Base-by-base conservation (phyloP, 2,329 filamentous ascomycete species). In the Claviceps monticola region DNA sequence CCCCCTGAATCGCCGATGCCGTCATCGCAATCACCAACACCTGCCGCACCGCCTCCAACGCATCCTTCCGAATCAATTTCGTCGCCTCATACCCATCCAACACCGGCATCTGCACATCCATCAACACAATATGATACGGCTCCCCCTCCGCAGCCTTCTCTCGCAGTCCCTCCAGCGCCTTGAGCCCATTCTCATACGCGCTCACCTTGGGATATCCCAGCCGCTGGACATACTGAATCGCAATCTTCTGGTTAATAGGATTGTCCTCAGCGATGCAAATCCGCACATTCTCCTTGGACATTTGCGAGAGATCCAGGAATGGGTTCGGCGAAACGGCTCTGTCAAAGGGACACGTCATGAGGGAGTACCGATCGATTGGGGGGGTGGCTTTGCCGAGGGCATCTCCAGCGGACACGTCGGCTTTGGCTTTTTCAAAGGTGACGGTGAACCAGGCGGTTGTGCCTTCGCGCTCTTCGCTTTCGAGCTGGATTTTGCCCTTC, bases 1-100 rank as follows among this genome's bases (percentile, higher is more conserved):
- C 91, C 17, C 91, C 91, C 64, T 93, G 86, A 55, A 97, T 97
- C 3, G 91, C 91, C 26, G 84, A 90, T 1, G 91, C 91, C 1
- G 91, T 97, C 91, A 97, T 96, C 51, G 91, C 91, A 59, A 97
- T 96, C 48, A 97, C 86, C n/a, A 96, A 73, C 1, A 94, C 80
- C 57, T 87, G 83, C 50, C 87, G 78, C 11, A 97, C 88, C 7
- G 79, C 78, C 38, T 88, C 83, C 53, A 88, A 78, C 0, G 79
- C 66, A 64, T 96, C 89, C 58, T 80, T 80, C 9, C 90, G 83
- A 45, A 96, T 81, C 53, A 88, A 76, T 57, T 85, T 84, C 0
- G 90, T 96, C 1, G 90, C 89, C 66, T 95, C 86, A 64, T 95
- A 95, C 5, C 90, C 90, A 64, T 96, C 90, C 8, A 95, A 78